Percentiles rank a stretch among this genome's conserved stretches.
These are phyloP conservation scores for Dictyostelium discoideum DNA, from an alignment of 78 protist species.

Conservation along the genomic window DNA sequence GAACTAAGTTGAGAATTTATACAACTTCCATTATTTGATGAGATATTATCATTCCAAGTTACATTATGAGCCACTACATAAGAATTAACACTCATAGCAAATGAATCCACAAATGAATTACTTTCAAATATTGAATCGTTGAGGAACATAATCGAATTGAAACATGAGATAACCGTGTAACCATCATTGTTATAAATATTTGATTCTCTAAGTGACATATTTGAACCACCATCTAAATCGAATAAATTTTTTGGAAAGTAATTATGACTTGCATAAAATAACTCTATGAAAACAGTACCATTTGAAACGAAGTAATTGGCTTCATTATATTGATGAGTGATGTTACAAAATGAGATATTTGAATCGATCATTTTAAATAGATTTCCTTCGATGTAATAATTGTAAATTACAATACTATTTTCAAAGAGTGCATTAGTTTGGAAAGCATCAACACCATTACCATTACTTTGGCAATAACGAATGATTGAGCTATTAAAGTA, in stretches of 20 bases:
- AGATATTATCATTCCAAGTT: background rate
- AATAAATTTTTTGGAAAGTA: background rate
- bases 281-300: background rate
- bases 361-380: background rate
- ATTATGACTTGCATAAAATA: background rate
- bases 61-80: background rate
- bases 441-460: background rate
- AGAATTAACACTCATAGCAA: background rate
- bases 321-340: background rate
- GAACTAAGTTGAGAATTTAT: background rate
- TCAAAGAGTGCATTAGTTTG: background rate
- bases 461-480: background rate
- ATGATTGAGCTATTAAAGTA: background rate
- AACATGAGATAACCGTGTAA: background rate
- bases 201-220: background rate
- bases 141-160: background rate
- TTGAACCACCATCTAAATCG: background rate
- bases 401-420: background rate
- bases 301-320: background rate
- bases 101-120: background rate
- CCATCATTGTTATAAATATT: background rate
- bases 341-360: background rate
- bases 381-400: background rate
- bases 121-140: background rate
- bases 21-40: background rate